These are phyloP conservation scores for Fusarium sp. DNA, from an alignment of 2,329 filamentous ascomycete genomes.

Conservation along the genomic window DNA sequence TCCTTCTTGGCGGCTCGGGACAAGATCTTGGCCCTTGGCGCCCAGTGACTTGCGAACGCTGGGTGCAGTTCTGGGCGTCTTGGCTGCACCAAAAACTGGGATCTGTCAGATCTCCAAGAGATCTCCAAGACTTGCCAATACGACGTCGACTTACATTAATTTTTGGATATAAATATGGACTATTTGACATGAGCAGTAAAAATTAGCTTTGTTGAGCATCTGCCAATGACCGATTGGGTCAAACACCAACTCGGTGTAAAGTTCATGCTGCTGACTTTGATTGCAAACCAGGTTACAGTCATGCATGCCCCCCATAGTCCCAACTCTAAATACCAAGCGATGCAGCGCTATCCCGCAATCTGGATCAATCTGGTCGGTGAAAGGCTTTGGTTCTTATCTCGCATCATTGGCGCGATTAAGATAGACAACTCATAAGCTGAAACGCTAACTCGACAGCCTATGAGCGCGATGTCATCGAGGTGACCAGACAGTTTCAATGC, in stretches of 20 bases:
- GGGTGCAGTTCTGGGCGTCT: constrained; percentile 42
- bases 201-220: background rate
- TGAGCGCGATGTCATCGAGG: background rate
- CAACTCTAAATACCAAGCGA: background rate
- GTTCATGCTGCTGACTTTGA: background rate
- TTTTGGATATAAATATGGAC: background rate
- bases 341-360: background rate
- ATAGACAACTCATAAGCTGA: background rate
- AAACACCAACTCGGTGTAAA: background rate
- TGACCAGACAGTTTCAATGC: background rate
- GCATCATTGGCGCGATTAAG: too few relatives aligned
- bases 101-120: constrained; percentile 42
- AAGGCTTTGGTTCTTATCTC: too few relatives aligned
- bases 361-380: background rate
- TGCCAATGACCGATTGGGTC: background rate
- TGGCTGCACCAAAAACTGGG: constrained; percentile 36
- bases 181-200: background rate
- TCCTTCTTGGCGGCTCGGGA: constrained; percentile 38
- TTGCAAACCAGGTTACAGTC: background rate
- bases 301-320: background rate
- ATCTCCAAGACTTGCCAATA: constrained; percentile 37
- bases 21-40: constrained; percentile 42
- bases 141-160: constrained; percentile 10
- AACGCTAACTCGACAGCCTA: background rate
- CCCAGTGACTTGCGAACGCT: constrained; percentile 27